These are phyloP conservation scores for Rosa chinensis DNA, from an alignment of 306 rosid genomes.

Conservation along the genomic window DNA sequence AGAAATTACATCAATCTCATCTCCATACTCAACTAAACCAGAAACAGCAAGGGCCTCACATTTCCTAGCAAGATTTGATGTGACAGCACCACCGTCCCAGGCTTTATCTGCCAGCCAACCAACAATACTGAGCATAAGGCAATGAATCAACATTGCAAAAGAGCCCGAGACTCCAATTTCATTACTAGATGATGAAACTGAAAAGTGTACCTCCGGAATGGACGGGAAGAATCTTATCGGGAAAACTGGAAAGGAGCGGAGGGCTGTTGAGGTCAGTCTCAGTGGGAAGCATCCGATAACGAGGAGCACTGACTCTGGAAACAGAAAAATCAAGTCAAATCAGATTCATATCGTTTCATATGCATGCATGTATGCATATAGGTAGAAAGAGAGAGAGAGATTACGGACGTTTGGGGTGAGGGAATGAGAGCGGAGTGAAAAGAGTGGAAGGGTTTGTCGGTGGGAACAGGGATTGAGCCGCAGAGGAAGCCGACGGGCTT, in stretches of 20 bases:
- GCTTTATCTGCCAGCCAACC: slow-evolving; percentile 60
- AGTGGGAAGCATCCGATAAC: slow-evolving; percentile 89
- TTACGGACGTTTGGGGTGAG: slow-evolving; percentile 52
- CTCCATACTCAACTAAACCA: slow-evolving; percentile 91
- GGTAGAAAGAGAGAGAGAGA: too few relatives aligned
- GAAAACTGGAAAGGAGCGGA: slow-evolving; percentile 58
- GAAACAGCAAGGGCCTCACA: slow-evolving; percentile 89
- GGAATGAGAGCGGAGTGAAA: slow-evolving; percentile 76
- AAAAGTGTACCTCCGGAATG: slow-evolving; percentile 51
- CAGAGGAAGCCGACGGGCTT: slow-evolving; percentile 87
- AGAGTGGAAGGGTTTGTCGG: slow-evolving; percentile 79
- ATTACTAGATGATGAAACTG: background rate
- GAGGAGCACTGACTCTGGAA: slow-evolving; percentile 60
- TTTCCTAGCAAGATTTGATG: slow-evolving; percentile 82
- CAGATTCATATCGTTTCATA: too few relatives aligned
- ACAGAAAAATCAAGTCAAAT: too few relatives aligned
- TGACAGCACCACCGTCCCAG: slow-evolving; percentile 67
- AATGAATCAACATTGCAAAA: background rate
- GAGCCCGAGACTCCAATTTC: background rate
- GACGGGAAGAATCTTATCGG: slow-evolving; percentile 63
- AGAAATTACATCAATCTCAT: slow-evolving; percentile 93
- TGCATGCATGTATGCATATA: too few relatives aligned
- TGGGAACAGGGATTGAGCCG: slow-evolving; percentile 94
- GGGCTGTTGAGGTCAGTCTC: slow-evolving; percentile 87
- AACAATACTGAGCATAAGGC: background rate